These are phyloP conservation scores for Clohesyomyces aquaticus DNA, from an alignment of 495 filamentous ascomycete genomes.

Conservation along the genomic window DNA sequence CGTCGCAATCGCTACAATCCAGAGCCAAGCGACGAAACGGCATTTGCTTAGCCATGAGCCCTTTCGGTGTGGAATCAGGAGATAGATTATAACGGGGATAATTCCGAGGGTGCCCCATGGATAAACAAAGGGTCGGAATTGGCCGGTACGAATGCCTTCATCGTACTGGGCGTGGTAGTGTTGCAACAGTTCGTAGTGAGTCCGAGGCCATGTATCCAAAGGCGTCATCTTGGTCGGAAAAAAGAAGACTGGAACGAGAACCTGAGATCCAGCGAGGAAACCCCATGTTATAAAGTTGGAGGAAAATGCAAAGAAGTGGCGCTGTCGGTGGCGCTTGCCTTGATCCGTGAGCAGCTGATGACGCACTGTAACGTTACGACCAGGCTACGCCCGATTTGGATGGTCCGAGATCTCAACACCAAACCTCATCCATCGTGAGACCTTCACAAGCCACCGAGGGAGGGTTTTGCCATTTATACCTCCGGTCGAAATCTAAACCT, in stretches of 20 bases:
- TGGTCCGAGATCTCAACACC: constrained; percentile 33
- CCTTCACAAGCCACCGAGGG: background rate
- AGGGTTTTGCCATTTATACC: background rate
- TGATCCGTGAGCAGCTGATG: constrained; percentile 14
- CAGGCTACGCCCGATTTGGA: constrained; percentile 26
- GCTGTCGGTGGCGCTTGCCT: constrained; percentile 4
- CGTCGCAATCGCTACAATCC: constrained; percentile 54
- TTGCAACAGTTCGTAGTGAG: constrained; percentile 31
- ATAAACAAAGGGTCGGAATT: constrained; percentile 57
- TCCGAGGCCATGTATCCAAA: constrained; percentile 21
- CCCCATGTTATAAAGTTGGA: constrained; percentile 3
- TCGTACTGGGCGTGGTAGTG: constrained; percentile 38
- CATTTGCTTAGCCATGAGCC: constrained; percentile 53
- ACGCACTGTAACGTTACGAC: constrained; percentile 17
- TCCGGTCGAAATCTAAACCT: background rate
- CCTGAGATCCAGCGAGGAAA: background rate
- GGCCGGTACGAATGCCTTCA: constrained; percentile 46
- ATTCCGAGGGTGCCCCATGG: constrained; percentile 57
- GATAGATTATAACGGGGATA: constrained; percentile 58
- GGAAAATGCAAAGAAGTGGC: background rate
- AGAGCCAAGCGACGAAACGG: constrained; percentile 59
- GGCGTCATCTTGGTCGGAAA: constrained; percentile 7
- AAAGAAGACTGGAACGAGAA: background rate
- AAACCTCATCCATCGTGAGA: constrained; percentile 33
- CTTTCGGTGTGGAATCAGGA: constrained; percentile 61